Percentiles rank a stretch among this genome's conserved stretches.
These are phyloP conservation scores for Rhododendron mucronatum DNA, from an alignment of 148 eudicot genomes.

Conservation along the genomic window DNA sequence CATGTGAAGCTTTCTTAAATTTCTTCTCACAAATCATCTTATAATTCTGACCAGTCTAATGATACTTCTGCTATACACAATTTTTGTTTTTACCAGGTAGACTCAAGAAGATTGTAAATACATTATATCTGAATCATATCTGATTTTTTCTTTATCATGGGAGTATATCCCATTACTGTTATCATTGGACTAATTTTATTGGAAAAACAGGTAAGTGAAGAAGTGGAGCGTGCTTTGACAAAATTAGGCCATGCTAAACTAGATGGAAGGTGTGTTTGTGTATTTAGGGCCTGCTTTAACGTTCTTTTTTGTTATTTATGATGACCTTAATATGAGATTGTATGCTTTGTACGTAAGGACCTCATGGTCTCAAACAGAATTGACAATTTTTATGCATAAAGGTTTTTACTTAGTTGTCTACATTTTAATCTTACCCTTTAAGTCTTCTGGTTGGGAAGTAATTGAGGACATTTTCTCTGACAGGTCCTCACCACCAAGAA, in stretches of 20 bases:
- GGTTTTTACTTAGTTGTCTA: not conserved
- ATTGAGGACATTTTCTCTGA: not conserved
- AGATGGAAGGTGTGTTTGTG: conserved; percentile 18
- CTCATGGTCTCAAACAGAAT: not conserved
- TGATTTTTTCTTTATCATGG: too few relatives aligned
- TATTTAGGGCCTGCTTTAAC: not conserved
- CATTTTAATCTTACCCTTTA: not conserved
- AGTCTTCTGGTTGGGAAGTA: not conserved
- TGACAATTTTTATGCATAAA: not conserved
- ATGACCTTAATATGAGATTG: not conserved
- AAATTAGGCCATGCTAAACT: conserved; percentile 24
- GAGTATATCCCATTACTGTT: not conserved
- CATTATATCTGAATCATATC: not conserved
- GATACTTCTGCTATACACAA: not conserved
- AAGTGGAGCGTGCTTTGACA: conserved; percentile 40
- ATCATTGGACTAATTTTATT: not conserved
- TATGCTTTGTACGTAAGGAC: not conserved
- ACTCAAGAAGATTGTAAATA: not conserved
- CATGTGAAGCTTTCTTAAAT: not conserved
- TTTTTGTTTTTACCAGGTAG: not conserved
- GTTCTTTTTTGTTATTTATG: not conserved
- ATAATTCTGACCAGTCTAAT: not conserved
- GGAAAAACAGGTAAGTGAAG: conserved; percentile 37
- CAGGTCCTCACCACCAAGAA: conserved; percentile 29
- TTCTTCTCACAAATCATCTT: not conserved